Percentiles rank a stretch among this genome's conserved stretches.
These are phyloP conservation scores for Chlorella sp. DNA, from an alignment of 139 green algal genomes.

Conservation along the genomic window DNA sequence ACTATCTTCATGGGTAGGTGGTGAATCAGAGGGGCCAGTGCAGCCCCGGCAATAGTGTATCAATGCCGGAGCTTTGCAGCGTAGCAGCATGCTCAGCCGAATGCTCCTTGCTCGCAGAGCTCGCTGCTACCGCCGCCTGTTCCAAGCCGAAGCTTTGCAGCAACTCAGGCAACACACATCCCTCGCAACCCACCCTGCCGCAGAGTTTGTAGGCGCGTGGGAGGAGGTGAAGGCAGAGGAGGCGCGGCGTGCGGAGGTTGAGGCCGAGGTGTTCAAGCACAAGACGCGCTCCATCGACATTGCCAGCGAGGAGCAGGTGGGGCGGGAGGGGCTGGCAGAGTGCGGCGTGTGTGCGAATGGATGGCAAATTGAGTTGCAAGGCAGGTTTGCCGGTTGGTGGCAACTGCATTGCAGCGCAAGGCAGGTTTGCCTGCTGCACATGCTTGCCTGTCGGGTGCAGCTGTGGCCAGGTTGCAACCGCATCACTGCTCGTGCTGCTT, in stretches of 20 bases:
- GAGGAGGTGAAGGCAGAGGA: conserved; percentile 57
- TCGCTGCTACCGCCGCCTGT: too few relatives aligned
- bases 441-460: too few relatives aligned
- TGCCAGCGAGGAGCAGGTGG: conserved; percentile 72
- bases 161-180: too few relatives aligned
- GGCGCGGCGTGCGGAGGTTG: conserved; percentile 64
- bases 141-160: too few relatives aligned
- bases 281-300: conserved; percentile 62
- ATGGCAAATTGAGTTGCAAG: not conserved
- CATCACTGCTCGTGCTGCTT: not conserved
- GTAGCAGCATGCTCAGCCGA: too few relatives aligned
- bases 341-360: not conserved
- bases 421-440: too few relatives aligned
- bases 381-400: not conserved
- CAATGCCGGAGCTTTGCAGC: too few relatives aligned
- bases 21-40: too few relatives aligned
- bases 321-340: not conserved
- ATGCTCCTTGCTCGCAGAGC: too few relatives aligned
- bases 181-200: not conserved
- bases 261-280: conserved; percentile 81
- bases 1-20: conserved; percentile 33
- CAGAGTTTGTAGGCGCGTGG: conserved; percentile 40
- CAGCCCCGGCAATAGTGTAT: too few relatives aligned
- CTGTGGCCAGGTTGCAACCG: too few relatives aligned
- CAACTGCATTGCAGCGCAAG: not conserved